These are phyloP conservation scores for Mycosphaerelloides madeirae DNA, from an alignment of 2,329 filamentous ascomycete species.

Conservation along the genomic window DNA sequence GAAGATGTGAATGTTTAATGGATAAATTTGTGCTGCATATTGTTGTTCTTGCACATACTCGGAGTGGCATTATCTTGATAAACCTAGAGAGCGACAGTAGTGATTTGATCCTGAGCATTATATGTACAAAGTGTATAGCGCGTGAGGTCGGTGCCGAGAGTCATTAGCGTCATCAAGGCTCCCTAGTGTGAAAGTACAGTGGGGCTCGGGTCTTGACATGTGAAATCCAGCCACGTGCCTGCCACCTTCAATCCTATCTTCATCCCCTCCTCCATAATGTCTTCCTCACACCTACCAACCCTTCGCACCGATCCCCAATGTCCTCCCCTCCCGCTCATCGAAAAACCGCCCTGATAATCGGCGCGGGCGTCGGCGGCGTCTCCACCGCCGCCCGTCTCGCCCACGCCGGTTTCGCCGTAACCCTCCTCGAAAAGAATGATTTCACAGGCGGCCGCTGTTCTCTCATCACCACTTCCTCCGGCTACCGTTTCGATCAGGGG, in stretches of 20 bases:
- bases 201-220: neutral
- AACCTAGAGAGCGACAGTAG: too few species aligned
- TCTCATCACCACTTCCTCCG: constrained; percentile 54
- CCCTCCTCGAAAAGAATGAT: constrained; percentile 70
- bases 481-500: constrained; percentile 70
- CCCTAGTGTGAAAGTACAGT: neutral
- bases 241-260: neutral
- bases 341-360: constrained; percentile 52
- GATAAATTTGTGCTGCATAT: constrained; percentile 1
- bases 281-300: neutral
- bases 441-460: constrained; percentile 70
- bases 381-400: constrained; percentile 66
- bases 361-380: constrained; percentile 67
- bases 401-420: constrained; percentile 66
- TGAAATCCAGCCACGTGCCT: constrained; percentile 1
- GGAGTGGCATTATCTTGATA: neutral
- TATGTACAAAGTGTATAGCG: neutral
- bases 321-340: neutral
- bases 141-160: neutral
- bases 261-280: neutral
- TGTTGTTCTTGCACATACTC: neutral
- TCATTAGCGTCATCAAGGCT: constrained; percentile 2
- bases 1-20: constrained; percentile 9
- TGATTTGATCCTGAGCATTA: too few species aligned
- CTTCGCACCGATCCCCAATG: neutral